Evolutionary conservation across 2,329 filamentous ascomycete genomes (phyloP), one percentile per base, ranked within the genome.

Genomic region (Ramularia collo-cygni): DNA sequence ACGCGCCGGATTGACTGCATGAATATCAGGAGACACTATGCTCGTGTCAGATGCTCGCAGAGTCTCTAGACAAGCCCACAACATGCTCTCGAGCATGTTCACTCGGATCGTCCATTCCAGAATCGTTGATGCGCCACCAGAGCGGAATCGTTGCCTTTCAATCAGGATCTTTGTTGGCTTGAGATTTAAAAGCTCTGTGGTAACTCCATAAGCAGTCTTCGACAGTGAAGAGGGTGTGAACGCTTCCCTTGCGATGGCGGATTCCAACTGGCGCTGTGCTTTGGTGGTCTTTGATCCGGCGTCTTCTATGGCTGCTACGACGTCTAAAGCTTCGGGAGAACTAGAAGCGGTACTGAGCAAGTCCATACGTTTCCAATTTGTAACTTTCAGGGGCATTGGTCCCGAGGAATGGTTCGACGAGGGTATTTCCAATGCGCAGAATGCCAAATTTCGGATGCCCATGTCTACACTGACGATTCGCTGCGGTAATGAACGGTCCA

Each of bases 61-160:
- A 0, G 79, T 75, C 36, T 72, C 68, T 27, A 90, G 61, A 9
- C 79, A 71, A 7, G 82, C 81, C 67, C 88, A 83, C 0, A 93
- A 64, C 79, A 92, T 92, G 3, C 79, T 77, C 60, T 93, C 86
- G 15, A 93, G 73, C 54, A 83, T 81, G 50, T 90, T 90, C 7
- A 93, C 85, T 1, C 85, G 71, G 28, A 92, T 59, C 3, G 85
- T 90, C 86, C 86, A 93, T 62, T 93, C 85, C 44, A 80, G 76
- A 1, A 93, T 78, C 0, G 78, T 74, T 0, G 75, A 65, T 0
- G 66, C 71, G 7, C 82, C 76, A n/a, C 71, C 73, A 2, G 77
- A 80, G 2, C 86, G 79, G 57, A 68, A 80, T 8, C 77, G 69
- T 50, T 81, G 77, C 1, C 75, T 68, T 53, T 81, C 77, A 42